phyloP scores from a whole-genome alignment of 2,329 filamentous ascomycete genomes.

The Stemphylium vesicarium region DNA sequence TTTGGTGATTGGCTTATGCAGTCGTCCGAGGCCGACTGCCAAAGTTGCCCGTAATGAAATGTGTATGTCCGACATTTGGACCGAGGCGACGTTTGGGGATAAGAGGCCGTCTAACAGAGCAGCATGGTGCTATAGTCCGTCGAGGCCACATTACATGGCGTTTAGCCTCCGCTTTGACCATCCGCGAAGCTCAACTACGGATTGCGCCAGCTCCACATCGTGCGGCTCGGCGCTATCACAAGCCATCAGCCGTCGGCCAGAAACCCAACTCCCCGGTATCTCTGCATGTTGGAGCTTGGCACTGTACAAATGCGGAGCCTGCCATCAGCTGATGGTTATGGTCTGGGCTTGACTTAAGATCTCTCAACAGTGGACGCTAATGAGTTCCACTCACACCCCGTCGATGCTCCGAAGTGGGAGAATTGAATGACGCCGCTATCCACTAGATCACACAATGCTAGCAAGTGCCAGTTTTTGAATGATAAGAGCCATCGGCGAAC shows the following conservation, averaged over 20 bases:
- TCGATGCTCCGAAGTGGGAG: background rate
- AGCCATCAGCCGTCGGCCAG: constrained; percentile 15
- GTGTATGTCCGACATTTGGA: constrained; percentile 20
- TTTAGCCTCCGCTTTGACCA: background rate
- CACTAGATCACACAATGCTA: background rate
- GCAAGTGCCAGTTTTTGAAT: background rate
- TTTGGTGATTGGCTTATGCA: constrained; percentile 20
- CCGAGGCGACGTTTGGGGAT: constrained; percentile 8
- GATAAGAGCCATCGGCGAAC: background rate
- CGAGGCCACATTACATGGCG: background rate
- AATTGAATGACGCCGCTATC: background rate
- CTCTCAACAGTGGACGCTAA: background rate
- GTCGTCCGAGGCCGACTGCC: constrained; percentile 10
- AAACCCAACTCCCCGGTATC: constrained; percentile 11
- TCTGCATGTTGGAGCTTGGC: constrained; percentile 6
- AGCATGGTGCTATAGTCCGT: background rate
- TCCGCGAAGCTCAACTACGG: background rate
- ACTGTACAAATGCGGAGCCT: constrained; percentile 15
- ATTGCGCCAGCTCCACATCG: constrained; percentile 13
- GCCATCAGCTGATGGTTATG: constrained; percentile 4
- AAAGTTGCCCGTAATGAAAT: constrained; percentile 2
- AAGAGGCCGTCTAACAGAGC: background rate
- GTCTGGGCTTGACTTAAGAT: background rate
- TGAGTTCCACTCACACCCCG: background rate
- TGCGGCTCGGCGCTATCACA: constrained; percentile 12